Base-by-base conservation (phyloP, 305 asterid species). In the Fraxinus xanthoxyloides region DNA sequence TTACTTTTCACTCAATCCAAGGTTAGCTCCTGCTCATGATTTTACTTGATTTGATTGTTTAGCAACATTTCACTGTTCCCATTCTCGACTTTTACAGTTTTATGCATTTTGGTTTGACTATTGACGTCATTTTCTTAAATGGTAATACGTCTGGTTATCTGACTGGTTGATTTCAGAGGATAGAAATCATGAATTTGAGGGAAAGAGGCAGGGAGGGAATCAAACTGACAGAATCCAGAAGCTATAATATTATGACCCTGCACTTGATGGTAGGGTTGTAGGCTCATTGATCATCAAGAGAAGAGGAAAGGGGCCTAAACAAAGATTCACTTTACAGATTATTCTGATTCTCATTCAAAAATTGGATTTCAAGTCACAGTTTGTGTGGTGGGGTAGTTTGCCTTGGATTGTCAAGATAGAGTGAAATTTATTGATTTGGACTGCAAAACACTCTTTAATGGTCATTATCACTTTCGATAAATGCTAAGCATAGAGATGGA, bases 1-100 rank as follows among this genome's bases (percentile, higher is more conserved):
- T 80, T 89, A 67, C 85, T 87, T 76, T 86, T 89, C 80, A 86
- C 84, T 79, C 87, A 86, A 81, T 89, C 90, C 81, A 89, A 89
- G 90, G 92, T 89, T 78, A 79, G 69, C 51, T 65, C 46, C 76
- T 32, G 63, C 28, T 43, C 23, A 4, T 72, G 76, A 32, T 32
- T 72, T 72, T 72, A 31, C 76, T 32, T 72, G 13, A 32, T 31
- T 32, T 72, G 43, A 34, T 32, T 72, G 46, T 31, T 72, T 72
- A 72, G 46, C 34, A 15, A n/a, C 76, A 31, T 32, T 72, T 32
- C 28, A 36, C 34, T 7, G 43, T 32, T 31, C n/a, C 43, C 24
- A 31, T 70, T 70, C 40, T 30, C 46, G 5, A 70, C 26, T 12
- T 70, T 70, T 70, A 72, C 13, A 72, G 36, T 65, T 65, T 26